A percentile compares a stretch with the other conserved stretches of the same genome.
Conservation (phyloP, 805 yeast species). For the Jamesozyma rosinii region DNA sequence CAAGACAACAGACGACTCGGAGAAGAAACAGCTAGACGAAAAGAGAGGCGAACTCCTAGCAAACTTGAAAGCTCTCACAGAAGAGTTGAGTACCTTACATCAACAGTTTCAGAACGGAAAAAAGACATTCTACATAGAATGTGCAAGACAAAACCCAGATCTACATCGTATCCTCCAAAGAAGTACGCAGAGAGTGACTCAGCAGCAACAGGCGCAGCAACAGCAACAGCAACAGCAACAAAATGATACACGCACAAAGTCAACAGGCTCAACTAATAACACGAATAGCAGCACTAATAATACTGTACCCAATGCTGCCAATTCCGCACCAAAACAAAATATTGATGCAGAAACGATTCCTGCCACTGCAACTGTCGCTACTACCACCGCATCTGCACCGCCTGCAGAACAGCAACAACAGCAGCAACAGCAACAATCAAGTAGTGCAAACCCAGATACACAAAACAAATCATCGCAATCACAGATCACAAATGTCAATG, state of each 20-base stretch:
- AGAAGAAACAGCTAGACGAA: constrained; percentile 23
- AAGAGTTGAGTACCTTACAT: constrained; percentile 22
- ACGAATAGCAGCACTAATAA: not conserved
- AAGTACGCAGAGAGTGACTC: constrained; percentile 19
- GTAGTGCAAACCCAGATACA: not conserved
- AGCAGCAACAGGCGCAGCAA: constrained; percentile 15
- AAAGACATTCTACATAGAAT: constrained; percentile 28
- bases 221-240: constrained; percentile 9
- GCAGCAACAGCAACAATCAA: not conserved
- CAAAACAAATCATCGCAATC: constrained; percentile 28
- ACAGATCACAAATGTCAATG: constrained; percentile 43
- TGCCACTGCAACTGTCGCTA: not conserved
- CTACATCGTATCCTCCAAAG: constrained; percentile 25
- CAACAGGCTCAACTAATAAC: constrained; percentile 10
- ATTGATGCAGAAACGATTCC: not conserved
- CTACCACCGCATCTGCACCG: not conserved
- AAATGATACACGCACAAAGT: constrained; percentile 11
- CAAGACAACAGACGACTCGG: constrained; percentile 16
- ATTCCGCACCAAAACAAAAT: not conserved
- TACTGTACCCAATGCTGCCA: not conserved
- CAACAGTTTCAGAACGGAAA: constrained; percentile 26
- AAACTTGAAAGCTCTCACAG: constrained; percentile 19
- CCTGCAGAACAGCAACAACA: not conserved
- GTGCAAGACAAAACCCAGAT: constrained; percentile 28
- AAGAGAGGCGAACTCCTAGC: constrained; percentile 22